phyloP scores from a whole-genome alignment of 805 yeast genomes.

The Citeromyces matritensis region DNA sequence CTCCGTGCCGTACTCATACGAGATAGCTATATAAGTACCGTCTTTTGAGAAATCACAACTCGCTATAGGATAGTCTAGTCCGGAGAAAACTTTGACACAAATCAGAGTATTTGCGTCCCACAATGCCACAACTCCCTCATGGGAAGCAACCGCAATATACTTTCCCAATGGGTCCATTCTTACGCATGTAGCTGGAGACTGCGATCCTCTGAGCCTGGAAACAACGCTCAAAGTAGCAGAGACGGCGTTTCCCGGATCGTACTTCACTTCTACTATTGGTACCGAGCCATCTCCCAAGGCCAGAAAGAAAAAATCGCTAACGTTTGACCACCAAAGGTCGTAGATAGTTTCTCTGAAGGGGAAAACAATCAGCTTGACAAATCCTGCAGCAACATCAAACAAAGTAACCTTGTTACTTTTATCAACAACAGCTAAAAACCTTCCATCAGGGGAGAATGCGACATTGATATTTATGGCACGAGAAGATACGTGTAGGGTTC shows the following conservation, averaged over 20 bases:
- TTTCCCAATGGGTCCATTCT: slow-evolving; percentile 21
- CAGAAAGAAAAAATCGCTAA: slow-evolving; percentile 13
- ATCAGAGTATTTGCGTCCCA: slow-evolving; percentile 20
- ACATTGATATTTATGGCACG: slow-evolving; percentile 3
- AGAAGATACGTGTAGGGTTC: slow-evolving; percentile 6
- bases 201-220: slow-evolving; percentile 21
- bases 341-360: slow-evolving; percentile 14
- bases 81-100: slow-evolving; percentile 14
- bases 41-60: slow-evolving; percentile 19
- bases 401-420: slow-evolving; percentile 15
- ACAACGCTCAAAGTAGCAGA: slow-evolving; percentile 8
- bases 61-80: slow-evolving; percentile 25
- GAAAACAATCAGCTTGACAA: slow-evolving; percentile 6
- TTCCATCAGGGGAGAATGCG: slow-evolving; percentile 26
- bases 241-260: not conserved
- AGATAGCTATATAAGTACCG: slow-evolving; percentile 20
- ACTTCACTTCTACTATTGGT: slow-evolving; percentile 9
- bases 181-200: slow-evolving; percentile 14
- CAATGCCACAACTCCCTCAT: slow-evolving; percentile 28
- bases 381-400: slow-evolving; percentile 14
- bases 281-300: slow-evolving; percentile 24
- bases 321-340: slow-evolving; percentile 22
- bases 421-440: slow-evolving; percentile 20
- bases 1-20: slow-evolving; percentile 24
- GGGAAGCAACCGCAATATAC: slow-evolving; percentile 23